phyloP scores from a whole-genome alignment of 1,284 basidiomycete species.

The Apiotrichum sp. region DNA sequence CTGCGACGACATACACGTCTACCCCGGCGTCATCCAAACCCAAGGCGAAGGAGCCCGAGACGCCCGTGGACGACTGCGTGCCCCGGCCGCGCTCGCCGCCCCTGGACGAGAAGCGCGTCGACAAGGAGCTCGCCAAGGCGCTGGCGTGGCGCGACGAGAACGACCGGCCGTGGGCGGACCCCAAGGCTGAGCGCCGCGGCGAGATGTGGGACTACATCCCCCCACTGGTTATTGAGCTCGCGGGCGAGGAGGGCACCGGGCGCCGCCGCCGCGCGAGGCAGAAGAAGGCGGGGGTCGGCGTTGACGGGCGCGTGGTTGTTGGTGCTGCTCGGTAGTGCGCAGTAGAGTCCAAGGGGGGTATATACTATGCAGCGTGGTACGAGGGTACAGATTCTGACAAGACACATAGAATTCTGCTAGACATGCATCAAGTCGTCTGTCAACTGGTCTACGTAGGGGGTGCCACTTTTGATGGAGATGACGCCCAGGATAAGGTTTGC shows the following conservation, averaged over 20 bases:
- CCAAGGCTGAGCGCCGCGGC: conserved; percentile 20
- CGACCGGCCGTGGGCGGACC: conserved; percentile 40
- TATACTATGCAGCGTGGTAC: no score
- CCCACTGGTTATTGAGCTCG: conserved; percentile 2
- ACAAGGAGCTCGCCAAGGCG: conserved; percentile 31
- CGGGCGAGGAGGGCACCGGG: conserved; percentile 18
- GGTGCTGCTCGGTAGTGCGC: conserved; percentile 24
- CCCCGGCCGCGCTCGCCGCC: conserved; percentile 29
- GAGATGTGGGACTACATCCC: conserved; percentile 15
- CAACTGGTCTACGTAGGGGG: no score
- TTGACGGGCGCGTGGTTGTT: conserved; percentile 32
- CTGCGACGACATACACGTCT: conserved; percentile 25
- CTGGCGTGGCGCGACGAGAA: conserved; percentile 26
- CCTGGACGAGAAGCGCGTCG: conserved; percentile 21
- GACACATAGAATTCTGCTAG: no score
- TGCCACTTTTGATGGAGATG: no score
- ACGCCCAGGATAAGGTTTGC: no score
- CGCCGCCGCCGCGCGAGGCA: conserved; percentile 26
- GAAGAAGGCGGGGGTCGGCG: conserved; percentile 21
- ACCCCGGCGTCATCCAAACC: background rate
- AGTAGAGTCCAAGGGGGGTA: no score
- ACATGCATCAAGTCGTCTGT: no score
- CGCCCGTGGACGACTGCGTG: conserved; percentile 16
- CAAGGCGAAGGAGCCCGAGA: background rate
- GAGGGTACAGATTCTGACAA: no score